These are phyloP conservation scores for Capsicum baccatum DNA, from an alignment of 257 asterid genomes.

Conservation along the genomic window DNA sequence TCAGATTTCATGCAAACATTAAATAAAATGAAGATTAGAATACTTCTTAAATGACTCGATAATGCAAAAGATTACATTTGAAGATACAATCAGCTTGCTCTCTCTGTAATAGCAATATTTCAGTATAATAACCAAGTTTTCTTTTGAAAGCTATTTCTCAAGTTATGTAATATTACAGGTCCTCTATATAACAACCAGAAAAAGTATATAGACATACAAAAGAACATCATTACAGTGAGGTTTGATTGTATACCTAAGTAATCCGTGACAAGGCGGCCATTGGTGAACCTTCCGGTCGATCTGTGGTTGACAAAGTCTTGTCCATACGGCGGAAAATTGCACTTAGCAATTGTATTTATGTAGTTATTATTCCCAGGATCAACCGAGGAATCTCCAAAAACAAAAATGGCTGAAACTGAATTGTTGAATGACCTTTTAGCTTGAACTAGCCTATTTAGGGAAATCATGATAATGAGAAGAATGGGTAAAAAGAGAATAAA, in stretches of 20 bases:
- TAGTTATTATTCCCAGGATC: slow-evolving; percentile 79
- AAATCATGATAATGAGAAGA: slow-evolving; percentile 20
- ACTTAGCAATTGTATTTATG: slow-evolving; percentile 39
- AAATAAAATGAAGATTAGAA: too few relatives aligned
- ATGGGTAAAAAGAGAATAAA: not conserved
- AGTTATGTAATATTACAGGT: too few relatives aligned
- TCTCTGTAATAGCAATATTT: too few relatives aligned
- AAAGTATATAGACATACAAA: too few relatives aligned
- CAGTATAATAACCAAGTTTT: too few relatives aligned
- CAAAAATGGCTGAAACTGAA: slow-evolving; percentile 48
- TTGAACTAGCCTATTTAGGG: not conserved
- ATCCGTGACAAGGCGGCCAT: slow-evolving; percentile 72
- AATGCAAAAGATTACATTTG: too few relatives aligned
- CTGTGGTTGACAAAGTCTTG: slow-evolving; percentile 48
- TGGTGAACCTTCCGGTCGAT: slow-evolving; percentile 75
- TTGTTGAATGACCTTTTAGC: slow-evolving; percentile 28
- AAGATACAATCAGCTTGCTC: too few relatives aligned
- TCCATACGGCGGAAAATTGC: slow-evolving; percentile 75
- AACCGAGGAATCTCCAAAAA: slow-evolving; percentile 82
- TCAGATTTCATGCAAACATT: too few relatives aligned
- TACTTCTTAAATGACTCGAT: too few relatives aligned
- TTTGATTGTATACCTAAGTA: slow-evolving; percentile 40
- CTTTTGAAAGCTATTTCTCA: too few relatives aligned
- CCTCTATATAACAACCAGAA: too few relatives aligned
- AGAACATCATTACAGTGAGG: not conserved